Evolutionary conservation across 345 rosid species (phyloP).

Genomic region (Noccaea bulbosa): DNA sequence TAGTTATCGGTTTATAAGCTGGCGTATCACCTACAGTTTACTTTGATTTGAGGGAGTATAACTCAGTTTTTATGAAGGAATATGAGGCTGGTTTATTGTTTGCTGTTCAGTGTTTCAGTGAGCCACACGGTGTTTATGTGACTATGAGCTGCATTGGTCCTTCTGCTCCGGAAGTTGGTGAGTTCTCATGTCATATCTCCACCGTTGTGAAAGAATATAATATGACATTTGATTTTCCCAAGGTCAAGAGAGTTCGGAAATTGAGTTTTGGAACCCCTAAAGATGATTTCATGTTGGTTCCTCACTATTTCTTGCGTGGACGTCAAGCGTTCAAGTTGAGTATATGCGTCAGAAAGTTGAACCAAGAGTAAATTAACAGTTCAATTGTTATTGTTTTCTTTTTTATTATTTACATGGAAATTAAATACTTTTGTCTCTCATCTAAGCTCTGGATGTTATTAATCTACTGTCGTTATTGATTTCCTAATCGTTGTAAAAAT

Average conservation of each 20-base stretch:
- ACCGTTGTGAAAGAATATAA: too few species aligned
- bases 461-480: too few species aligned
- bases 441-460: too few species aligned
- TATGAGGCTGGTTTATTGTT: slow-evolving; percentile 21
- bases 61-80: background rate
- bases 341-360: background rate
- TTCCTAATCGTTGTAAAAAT: too few species aligned
- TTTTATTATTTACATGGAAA: too few species aligned
- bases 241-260: background rate
- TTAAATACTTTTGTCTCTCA: too few species aligned
- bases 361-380: background rate
- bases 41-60: background rate
- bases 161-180: background rate
- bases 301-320: background rate
- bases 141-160: slow-evolving; percentile 33
- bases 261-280: background rate
- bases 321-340: background rate
- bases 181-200: slow-evolving; percentile 3
- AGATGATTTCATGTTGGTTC: background rate
- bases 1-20: background rate
- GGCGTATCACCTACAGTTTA: background rate
- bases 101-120: slow-evolving; percentile 29
- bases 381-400: background rate
- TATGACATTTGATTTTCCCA: background rate
- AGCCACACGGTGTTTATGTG: slow-evolving; percentile 35